These are phyloP conservation scores for Epicoccum sorghinum DNA, from an alignment of 2,329 filamentous ascomycete genomes.

Conservation along the genomic window DNA sequence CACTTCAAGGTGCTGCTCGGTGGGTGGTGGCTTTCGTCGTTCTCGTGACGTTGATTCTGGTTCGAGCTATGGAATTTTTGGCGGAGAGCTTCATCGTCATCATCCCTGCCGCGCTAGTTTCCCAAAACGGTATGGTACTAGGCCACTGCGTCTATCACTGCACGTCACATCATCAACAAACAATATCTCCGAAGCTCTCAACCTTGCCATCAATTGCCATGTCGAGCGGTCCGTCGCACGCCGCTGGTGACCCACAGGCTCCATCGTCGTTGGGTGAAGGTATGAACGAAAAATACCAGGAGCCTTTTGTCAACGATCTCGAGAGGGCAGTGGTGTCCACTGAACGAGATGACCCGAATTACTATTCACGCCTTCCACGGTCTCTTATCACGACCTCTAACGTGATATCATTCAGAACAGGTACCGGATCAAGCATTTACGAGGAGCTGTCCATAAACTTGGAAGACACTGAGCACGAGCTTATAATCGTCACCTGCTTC, in stretches of 20 bases:
- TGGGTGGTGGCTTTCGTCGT: constrained; percentile 1
- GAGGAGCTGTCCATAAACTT: too few species aligned
- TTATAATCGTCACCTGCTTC: constrained; percentile 82
- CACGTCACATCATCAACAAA: constrained; percentile 33
- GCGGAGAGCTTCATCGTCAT: constrained; percentile 24
- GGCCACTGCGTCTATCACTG: constrained; percentile 17
- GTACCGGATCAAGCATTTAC: constrained; percentile 55
- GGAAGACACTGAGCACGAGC: constrained; percentile 67
- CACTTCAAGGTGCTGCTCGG: not conserved
- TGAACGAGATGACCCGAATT: constrained; percentile 46
- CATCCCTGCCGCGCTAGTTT: constrained; percentile 11
- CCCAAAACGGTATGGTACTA: not conserved
- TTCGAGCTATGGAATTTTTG: constrained; percentile 38
- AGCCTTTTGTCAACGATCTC: constrained; percentile 38
- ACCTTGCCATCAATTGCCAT: not conserved
- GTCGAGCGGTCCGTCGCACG: not conserved
- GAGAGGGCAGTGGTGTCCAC: constrained; percentile 30
- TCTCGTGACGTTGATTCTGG: not conserved
- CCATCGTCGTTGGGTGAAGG: not conserved
- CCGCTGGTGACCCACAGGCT: not conserved
- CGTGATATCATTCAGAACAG: constrained; percentile 48
- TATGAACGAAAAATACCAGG: constrained; percentile 13
- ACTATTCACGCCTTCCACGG: constrained; percentile 46
- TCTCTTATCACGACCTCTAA: constrained; percentile 44
- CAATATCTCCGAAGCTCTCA: not conserved